Evolutionary conservation across 140 eudicot species (phyloP).

Genomic region (Stevia rebaudiana): DNA sequence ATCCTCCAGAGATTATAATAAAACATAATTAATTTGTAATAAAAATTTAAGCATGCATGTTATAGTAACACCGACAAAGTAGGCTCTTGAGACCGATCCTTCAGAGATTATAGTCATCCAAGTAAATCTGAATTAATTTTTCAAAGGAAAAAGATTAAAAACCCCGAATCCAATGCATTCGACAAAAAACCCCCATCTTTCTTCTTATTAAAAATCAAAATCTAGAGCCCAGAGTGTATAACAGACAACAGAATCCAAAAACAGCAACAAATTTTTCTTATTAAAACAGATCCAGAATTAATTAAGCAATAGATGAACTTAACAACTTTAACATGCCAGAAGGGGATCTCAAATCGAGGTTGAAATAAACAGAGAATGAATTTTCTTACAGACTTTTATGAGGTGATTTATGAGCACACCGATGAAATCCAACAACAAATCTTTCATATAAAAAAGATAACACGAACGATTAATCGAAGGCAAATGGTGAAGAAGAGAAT

Average conservation of each 20-base stretch:
- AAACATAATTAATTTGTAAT: too few relatives aligned
- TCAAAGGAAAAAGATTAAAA: not conserved
- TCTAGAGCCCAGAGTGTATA: constrained; percentile 10
- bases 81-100: not conserved
- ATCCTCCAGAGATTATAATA: too few relatives aligned
- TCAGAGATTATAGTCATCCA: not conserved
- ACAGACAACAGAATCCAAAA: constrained; percentile 9
- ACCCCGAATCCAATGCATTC: not conserved
- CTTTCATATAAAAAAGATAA: constrained; percentile 2
- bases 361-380: not conserved
- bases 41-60: too few relatives aligned
- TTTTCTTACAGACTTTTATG: not conserved
- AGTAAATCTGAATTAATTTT: not conserved
- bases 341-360: not conserved
- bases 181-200: not conserved
- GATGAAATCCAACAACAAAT: not conserved
- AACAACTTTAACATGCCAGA: not conserved
- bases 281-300: constrained; percentile 11
- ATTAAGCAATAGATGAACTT: constrained; percentile 12
- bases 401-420: not conserved
- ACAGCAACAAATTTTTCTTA: constrained; percentile 12
- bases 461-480: not conserved
- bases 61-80: too few relatives aligned
- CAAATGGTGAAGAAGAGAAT: constrained; percentile 3
- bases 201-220: constrained; percentile 10